phyloP scores from a whole-genome alignment of 345 rosid species.

The Fremontodendron californicum region DNA sequence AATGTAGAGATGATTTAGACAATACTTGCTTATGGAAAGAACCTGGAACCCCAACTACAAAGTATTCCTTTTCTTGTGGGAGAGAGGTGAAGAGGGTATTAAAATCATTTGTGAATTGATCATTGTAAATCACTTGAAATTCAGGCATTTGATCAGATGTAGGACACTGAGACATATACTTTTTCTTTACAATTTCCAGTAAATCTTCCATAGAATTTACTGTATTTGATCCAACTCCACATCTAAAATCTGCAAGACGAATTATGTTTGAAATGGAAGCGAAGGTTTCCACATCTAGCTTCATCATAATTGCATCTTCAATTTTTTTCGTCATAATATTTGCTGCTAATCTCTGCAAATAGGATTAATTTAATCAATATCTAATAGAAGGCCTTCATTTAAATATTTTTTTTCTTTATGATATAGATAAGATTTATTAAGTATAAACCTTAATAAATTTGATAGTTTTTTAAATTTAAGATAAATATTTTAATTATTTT shows the following conservation, averaged over 20 bases:
- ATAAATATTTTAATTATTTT: too few species aligned
- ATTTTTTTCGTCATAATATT: background rate
- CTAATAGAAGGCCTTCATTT: background rate
- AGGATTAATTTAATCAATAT: background rate
- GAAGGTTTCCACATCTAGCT: slow-evolving; percentile 16
- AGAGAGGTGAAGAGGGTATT: slow-evolving; percentile 49
- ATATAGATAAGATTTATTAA: too few species aligned
- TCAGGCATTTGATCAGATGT: slow-evolving; percentile 9
- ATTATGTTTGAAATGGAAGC: slow-evolving; percentile 7
- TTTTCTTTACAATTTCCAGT: slow-evolving; percentile 14
- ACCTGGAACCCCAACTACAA: slow-evolving; percentile 42
- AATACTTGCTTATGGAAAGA: slow-evolving; percentile 43
- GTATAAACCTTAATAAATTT: too few species aligned
- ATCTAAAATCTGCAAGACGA: slow-evolving; percentile 30
- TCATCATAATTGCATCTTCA: slow-evolving; percentile 12
- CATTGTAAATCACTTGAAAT: slow-evolving; percentile 56
- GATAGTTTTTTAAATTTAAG: too few species aligned
- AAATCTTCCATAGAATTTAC: slow-evolving; percentile 22
- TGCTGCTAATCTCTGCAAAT: slow-evolving; percentile 2
- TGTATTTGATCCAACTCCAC: slow-evolving; percentile 38
- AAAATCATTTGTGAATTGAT: slow-evolving; percentile 52
- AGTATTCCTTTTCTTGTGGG: slow-evolving; percentile 27
- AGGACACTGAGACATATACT: slow-evolving; percentile 1
- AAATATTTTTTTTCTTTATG: background rate
- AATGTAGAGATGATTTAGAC: slow-evolving; percentile 35